Evolutionary conservation across 257 asterid species (phyloP), one percentile per base, ranked within the genome.

Genomic region (Nicotiana noctiflora): DNA sequence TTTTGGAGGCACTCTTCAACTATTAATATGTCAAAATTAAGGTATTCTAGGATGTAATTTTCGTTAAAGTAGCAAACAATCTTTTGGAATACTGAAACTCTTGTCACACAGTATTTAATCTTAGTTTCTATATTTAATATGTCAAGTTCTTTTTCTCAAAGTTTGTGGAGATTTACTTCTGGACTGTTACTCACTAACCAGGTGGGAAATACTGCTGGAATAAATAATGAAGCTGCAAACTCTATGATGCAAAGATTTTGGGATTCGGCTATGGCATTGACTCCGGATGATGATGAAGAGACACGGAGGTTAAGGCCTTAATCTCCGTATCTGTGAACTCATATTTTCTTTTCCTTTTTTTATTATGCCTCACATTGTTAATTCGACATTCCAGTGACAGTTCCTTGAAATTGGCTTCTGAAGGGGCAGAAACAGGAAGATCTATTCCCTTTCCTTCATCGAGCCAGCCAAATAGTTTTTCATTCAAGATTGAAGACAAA

Each of bases 231-330:
- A 86, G 84, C 95, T 77, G 85, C 98, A 63, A 92, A 84, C 82
- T 78, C 88, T 49, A 85, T 94, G 98, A 89, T 96, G 93, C 99
- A 94, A 85, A 96, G 86, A 46, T 94, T 94, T 82, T 96, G 98
- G 98, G 99, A 96, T 89, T 92, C 97, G 67, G 99, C 99, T 10
- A 91, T 96, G 92, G 94, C 93, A 53, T 85, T 92, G 80, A 79
- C 88, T 81, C 97, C 93, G 4, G 97, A 92, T 6, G 97, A 95
- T 8, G 98, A 93, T 21, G 98, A 96, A 9, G 98, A 95, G 51
- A 90, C 90, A 3, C 87, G 83, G 52, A 96, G 99, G 99, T 94
- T 82, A 21, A 66, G 7, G 13, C 49, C 52, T 64, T 57, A 8
- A 31, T 37, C 19, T 55, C 8, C 40, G 65, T 60, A 60, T 79